Conservation (phyloP, 805 yeast species). For the Candida montana region DNA sequence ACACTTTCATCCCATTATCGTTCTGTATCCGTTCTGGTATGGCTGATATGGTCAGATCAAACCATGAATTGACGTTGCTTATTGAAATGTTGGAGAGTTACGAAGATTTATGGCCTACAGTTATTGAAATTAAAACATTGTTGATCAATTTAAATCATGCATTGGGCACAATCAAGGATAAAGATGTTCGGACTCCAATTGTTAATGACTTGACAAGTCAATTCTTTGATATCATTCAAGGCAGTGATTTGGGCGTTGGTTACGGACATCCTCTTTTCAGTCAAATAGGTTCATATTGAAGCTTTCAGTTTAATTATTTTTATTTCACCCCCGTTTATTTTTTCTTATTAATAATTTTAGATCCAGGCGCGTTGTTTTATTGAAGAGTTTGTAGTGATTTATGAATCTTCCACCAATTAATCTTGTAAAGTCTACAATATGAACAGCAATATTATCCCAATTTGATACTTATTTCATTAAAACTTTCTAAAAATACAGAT, state of each 20-base stretch:
- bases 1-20: conserved; percentile 42
- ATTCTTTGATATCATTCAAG: not conserved
- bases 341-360: no score
- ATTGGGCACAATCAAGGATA: conserved; percentile 27
- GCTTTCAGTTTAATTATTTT: no score
- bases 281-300: not conserved
- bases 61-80: conserved; percentile 40
- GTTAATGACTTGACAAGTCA: not conserved
- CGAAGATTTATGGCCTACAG: conserved; percentile 42
- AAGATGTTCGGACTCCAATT: not conserved
- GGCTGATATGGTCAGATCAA: conserved; percentile 40
- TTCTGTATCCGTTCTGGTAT: conserved; percentile 43
- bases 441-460: no score
- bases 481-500: conserved; percentile 1
- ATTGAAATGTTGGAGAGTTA: conserved; percentile 42
- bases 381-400: no score
- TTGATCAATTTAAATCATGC: conserved; percentile 39
- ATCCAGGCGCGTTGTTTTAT: no score
- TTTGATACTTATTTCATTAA: no score
- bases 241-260: conserved; percentile 2
- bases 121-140: conserved; percentile 38
- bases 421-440: no score
- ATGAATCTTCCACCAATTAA: no score
- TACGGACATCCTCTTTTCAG: conserved; percentile 1
- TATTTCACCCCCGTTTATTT: no score